Base-by-base conservation (phyloP, 2,329 filamentous ascomycete genomes). In the Diaporthe sp. region DNA sequence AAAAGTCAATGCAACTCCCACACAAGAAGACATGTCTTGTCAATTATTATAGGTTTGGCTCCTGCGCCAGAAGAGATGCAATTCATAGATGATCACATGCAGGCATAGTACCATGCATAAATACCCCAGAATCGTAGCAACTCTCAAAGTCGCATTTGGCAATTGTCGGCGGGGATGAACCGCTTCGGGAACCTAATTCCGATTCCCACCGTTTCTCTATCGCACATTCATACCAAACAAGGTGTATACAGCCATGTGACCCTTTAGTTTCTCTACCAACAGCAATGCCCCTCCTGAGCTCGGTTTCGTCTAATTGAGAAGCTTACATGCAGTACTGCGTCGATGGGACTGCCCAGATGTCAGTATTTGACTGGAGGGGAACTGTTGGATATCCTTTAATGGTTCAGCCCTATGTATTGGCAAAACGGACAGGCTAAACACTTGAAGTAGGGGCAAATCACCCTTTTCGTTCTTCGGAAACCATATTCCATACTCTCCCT, bases 151-250 rank as follows among this genome's bases (percentile, higher is more conserved):
- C 49, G 15, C 39, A 46, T 65, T 65, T 65, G 42, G 60, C 25
- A 46, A 65, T 65, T 12, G 17, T 46, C 60, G 60, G 60, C 60
- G 60, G 60, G n/a, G 9, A 46, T 65, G 17, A 25, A 65, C 42
- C 42, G 25, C 60, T 65, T 34, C 22, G 25, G 39, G 31, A 28
- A 46, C 25, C 42, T 4, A 46, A 19, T 65, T 22, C 10, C 25
- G 3, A 13, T 22, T 5, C 4, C 17, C 15, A 22, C 3, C 12
- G 17, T 46, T 31, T 46, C 39, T 15, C 22, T 7, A 46, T 31
- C 60, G 60, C 39, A 31, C 39, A 31, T 12, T 4, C 31, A 42
- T n/a, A 25, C 25, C 39, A 2, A 46, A 46, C 39, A 19, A 37
- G 60, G 19, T 12, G n/a, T 10, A 42, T 22, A 31, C 37, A 61